Base-by-base conservation (phyloP, 441 rosid species). In the Jatropha podagrica region DNA sequence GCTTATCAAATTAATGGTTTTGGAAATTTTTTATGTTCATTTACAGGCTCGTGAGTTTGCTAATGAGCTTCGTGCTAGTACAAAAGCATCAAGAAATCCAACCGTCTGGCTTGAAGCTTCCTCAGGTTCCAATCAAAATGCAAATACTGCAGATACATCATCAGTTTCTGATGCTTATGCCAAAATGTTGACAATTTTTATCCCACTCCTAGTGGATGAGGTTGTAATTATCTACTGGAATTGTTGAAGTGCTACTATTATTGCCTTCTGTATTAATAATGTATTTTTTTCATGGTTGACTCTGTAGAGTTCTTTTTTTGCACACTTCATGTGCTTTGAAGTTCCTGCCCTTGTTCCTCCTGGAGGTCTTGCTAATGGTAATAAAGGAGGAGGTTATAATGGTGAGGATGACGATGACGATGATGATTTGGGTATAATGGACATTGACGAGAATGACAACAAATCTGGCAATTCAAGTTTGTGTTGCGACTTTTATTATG, bases 291-390 rank as follows among this genome's bases (percentile, higher is more conserved):
- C 40, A 38, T 80, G 83, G 74, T 79, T 78, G 79, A 75, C 80
- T 73, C 76, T 74, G 88, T 91, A 96, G 99, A 96, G 99, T 85
- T 94, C 98, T 66, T 96, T 94, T 81, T 94, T 94, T 82, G 99
- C 99, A 56, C 99, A 94, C 84, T 91, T 92, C 83, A 94, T 96
- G 99, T 96, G 99, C 91, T 96, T 92, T 76, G 98, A 96, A 83
- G 98, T 96, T 76, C 97, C 98, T 77, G 93, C 96, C 65, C 97
- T 96, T 83, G 98, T 87, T 78, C 97, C 99, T 42, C 96, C 95
- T 44, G 96, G 92, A 83, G 91, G 94, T 75, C 67, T 78, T 69
- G 87, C 88, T 74, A 90, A 88, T 87, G 96, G 90, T 77, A 85
- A 79, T 77, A 92, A 78, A 86, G 79, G 58, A 79, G 92, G 84